Percentiles rank a stretch among this genome's conserved stretches.
Conservation (phyloP, 73 alveolate species). For the Symbiodinium natans region DNA sequence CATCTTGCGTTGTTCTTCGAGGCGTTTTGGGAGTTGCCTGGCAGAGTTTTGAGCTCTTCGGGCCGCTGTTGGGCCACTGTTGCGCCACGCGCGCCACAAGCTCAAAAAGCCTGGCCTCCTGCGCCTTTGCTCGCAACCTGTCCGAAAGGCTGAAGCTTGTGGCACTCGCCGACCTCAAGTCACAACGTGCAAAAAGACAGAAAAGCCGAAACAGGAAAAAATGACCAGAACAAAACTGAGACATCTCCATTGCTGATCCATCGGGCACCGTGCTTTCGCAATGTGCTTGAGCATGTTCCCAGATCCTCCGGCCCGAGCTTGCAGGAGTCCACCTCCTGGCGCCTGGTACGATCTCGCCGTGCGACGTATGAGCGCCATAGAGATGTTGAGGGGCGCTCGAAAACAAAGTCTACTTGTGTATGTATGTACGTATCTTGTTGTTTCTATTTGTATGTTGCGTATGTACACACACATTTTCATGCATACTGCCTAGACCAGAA, state of each 20-base stretch:
- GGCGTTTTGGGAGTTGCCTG: conserved; percentile 80
- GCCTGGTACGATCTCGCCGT: neutral
- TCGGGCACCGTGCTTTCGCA: conserved; percentile 19
- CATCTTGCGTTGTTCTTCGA: conserved; percentile 32
- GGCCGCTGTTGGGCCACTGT: too few species aligned
- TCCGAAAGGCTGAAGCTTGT: conserved; percentile 67
- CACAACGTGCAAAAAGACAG: neutral
- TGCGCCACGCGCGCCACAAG: too few species aligned
- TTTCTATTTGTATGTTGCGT: too few species aligned
- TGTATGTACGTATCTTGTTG: too few species aligned
- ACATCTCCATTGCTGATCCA: neutral
- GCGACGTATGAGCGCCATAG: too few species aligned
- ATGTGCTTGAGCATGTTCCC: conserved; percentile 85
- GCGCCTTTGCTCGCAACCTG: conserved; percentile 84
- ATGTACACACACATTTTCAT: too few species aligned
- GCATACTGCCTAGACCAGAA: too few species aligned
- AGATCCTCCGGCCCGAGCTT: conserved; percentile 53
- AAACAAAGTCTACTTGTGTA: too few species aligned
- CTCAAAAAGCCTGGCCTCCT: conserved; percentile 21
- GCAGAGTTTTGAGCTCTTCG: neutral
- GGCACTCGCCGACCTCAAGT: conserved; percentile 79
- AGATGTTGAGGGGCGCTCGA: too few species aligned
- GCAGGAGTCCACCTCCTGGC: conserved; percentile 90
- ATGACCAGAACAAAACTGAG: neutral
- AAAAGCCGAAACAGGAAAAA: neutral